Evolutionary conservation across 805 yeast species (phyloP).

Genomic region (Kuraishia floccosa): DNA sequence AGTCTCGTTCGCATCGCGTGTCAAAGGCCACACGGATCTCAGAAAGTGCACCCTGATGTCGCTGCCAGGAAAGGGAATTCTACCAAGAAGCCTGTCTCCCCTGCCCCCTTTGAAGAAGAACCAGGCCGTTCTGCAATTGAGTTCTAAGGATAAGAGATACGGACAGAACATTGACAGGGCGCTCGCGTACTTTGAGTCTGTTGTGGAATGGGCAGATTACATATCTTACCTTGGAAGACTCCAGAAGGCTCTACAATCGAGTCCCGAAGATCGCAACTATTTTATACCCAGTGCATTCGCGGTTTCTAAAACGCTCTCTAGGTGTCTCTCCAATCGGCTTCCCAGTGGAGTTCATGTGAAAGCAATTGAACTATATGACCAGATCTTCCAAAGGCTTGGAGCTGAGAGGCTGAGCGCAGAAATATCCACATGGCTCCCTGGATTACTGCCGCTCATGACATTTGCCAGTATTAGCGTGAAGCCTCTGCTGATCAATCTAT

Average conservation of each 20-base stretch:
- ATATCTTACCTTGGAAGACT: constrained; percentile 79
- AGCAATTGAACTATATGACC: constrained; percentile 65
- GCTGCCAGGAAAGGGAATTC: too few species aligned
- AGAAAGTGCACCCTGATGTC: too few species aligned
- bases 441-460: constrained; percentile 79
- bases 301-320: constrained; percentile 62
- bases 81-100: constrained; percentile 19
- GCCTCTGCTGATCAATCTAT: constrained; percentile 59
- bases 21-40: too few species aligned
- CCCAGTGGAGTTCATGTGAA: constrained; percentile 97
- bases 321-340: constrained; percentile 67
- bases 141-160: constrained; percentile 60
- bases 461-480: constrained; percentile 85
- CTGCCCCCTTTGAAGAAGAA: constrained; percentile 10
- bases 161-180: constrained; percentile 62
- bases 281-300: constrained; percentile 60
- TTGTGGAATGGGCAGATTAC: constrained; percentile 97
- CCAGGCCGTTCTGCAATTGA: constrained; percentile 16
- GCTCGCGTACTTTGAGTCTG: constrained; percentile 62
- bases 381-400: constrained; percentile 56
- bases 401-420: constrained; percentile 38
- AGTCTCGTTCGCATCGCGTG: too few species aligned
- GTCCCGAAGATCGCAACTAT: constrained; percentile 25
- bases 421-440: constrained; percentile 81
- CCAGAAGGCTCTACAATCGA: constrained; percentile 54